These are phyloP conservation scores for Leishmania tropica DNA, from an alignment of 208 protist species.

Conservation along the genomic window DNA sequence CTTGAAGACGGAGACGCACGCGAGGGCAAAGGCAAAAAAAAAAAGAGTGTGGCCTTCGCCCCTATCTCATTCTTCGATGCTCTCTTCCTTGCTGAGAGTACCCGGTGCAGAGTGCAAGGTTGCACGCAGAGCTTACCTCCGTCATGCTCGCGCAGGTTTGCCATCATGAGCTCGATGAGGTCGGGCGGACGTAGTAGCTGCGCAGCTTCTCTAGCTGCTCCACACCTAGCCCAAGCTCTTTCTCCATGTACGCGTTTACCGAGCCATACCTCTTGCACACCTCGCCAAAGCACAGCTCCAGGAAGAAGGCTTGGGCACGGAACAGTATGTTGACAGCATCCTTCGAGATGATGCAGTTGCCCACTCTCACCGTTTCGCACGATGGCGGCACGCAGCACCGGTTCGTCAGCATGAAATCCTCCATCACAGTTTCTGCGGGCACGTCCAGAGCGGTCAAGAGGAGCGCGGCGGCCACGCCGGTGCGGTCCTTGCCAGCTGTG, in stretches of 20 bases:
- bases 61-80: no score
- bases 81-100: not conserved
- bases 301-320: slow-evolving; percentile 35
- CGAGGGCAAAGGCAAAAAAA: not conserved
- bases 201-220: slow-evolving; percentile 26
- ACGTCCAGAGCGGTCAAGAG: slow-evolving; percentile 45
- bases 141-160: not conserved
- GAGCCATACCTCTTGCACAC: slow-evolving; percentile 30
- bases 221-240: slow-evolving; percentile 37
- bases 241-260: slow-evolving; percentile 34
- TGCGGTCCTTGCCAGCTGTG: slow-evolving; percentile 56
- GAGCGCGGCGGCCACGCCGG: slow-evolving; percentile 46
- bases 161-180: not conserved
- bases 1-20: not conserved
- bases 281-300: slow-evolving; percentile 27
- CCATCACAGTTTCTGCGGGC: slow-evolving; percentile 33
- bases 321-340: slow-evolving; percentile 38
- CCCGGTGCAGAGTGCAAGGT: not conserved
- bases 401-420: slow-evolving; percentile 45
- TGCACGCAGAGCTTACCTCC: not conserved
- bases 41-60: not conserved
- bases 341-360: slow-evolving; percentile 17
- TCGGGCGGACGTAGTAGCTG: slow-evolving; percentile 26
- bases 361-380: slow-evolving; percentile 7
- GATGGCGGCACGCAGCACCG: slow-evolving; percentile 22